Evolutionary conservation across 805 yeast species (phyloP), one percentile per base, ranked within the genome.

Genomic region (Yarrowia keelungensis): DNA sequence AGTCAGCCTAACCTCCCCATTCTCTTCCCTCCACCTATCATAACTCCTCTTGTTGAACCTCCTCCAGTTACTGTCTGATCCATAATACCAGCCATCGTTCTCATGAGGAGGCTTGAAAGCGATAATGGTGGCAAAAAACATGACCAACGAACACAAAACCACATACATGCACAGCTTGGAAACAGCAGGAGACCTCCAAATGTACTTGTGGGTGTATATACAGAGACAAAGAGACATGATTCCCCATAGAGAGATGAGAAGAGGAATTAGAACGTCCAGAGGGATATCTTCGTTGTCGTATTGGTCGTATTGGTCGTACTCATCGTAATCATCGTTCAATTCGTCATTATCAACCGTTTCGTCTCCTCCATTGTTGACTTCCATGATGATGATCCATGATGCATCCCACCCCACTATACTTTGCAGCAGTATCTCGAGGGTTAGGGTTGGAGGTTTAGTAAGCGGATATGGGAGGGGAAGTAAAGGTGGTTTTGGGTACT

Each of bases 111-210:
- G 67, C 22, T 62, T 62, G 39, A 62, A 62, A 10, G 45, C 51
- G 8, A 62, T 26, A 10, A 62, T 46, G n/a, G 67, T 49, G 15
- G 46, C 56, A 14, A 62, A 62, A 39, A 49, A 47, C 46, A 46
- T 19, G 22, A 38, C 47, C 36, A 62, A 11, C 11, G 67, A 47
- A 14, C 38, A 19, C 54, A 62, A 4, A 19, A 41, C 43, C 26
- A 62, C 67, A n/a, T 47, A 39, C 67, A 62, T 47, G 47, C 67
- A 62, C 51, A 62, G 16, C n/a, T 39, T 62, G 10, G 56, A 46
- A 4, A 35, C n/a, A 12, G 22, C 36, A 15, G 47, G 47, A 15
- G 32, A 43, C 26, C 56, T n/a, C 51, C 54, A 61, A 5, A 47
- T 39, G 56, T 4, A 47, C n/a, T 19, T 22, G 39, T 62, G 67